A percentile compares a stretch with the other conserved stretches of the same genome.
Evolutionary conservation across 441 rosid genomes (phyloP).

Genomic region (Pelargonium cotyledonis): DNA sequence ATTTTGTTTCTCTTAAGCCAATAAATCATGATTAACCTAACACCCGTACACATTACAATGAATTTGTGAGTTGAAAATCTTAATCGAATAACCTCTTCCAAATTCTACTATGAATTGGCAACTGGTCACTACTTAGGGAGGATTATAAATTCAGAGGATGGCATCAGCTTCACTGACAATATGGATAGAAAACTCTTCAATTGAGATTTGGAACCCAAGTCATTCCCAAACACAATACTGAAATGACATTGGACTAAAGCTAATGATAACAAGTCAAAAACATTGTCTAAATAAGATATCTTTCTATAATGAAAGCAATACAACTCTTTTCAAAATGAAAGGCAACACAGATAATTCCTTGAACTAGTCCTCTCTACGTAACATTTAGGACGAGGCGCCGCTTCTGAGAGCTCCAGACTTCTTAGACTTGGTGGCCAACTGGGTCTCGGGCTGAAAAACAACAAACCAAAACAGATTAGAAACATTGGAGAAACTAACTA

Average conservation of each 20-base stretch:
- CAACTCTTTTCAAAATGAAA: neutral
- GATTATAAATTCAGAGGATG: no score
- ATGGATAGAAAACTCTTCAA: no score
- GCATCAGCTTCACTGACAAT: no score
- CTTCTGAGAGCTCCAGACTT: constrained; percentile 32
- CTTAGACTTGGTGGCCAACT: constrained; percentile 60
- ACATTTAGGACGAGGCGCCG: constrained; percentile 26
- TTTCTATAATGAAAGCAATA: neutral
- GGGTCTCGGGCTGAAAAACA: constrained; percentile 54
- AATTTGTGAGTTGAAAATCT: no score
- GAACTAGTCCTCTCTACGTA: neutral
- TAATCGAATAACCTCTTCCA: no score
- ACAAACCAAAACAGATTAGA: neutral
- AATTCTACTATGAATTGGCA: no score
- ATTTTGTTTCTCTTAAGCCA: no score
- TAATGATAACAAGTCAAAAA: neutral
- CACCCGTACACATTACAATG: no score
- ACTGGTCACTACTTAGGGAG: no score
- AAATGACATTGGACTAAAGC: neutral
- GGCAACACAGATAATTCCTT: neutral
- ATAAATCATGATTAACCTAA: no score
- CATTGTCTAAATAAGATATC: neutral
- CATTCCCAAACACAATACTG: neutral
- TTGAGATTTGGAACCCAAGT: neutral
- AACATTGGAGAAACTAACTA: neutral